Evolutionary conservation across 139 green algal genomes (phyloP).

Genomic region (Edaphochlamys debaryana): DNA sequence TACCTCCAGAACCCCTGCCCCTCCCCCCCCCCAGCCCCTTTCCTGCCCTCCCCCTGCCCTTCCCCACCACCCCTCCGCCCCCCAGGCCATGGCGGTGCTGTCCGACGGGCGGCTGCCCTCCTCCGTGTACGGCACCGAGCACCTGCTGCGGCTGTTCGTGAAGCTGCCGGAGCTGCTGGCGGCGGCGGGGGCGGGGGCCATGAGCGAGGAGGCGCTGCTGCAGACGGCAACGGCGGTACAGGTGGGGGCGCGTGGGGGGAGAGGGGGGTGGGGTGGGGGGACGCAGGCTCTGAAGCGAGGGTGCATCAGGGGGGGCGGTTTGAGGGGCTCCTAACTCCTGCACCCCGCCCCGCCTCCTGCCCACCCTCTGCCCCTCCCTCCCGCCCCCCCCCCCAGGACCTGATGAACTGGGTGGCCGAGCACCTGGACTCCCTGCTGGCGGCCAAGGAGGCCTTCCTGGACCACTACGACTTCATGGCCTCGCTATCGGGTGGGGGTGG

Average conservation of each 20-base stretch:
- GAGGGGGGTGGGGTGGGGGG: neutral
- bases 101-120: constrained; percentile 60
- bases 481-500: constrained; percentile 10
- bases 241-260: constrained; percentile 14
- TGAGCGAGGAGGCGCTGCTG: constrained; percentile 48
- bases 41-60: too few relatives aligned
- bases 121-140: constrained; percentile 87
- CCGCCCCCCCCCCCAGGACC: constrained; percentile 8
- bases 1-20: too few relatives aligned
- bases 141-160: constrained; percentile 88
- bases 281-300: too few relatives aligned
- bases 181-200: constrained; percentile 23
- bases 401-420: constrained; percentile 43
- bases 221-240: constrained; percentile 51
- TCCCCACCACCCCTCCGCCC: too few relatives aligned
- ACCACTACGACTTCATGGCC: constrained; percentile 24
- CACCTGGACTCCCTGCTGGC: constrained; percentile 33
- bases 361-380: too few relatives aligned
- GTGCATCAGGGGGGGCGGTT: too few relatives aligned
- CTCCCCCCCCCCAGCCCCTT: too few relatives aligned
- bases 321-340: too few relatives aligned
- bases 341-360: too few relatives aligned
- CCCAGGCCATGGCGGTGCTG: constrained; percentile 47
- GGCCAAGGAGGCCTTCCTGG: constrained; percentile 21
- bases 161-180: constrained; percentile 89